Conservation (phyloP, 1,284 basidiomycete species). For the Cutaneotrichosporon sp. region DNA sequence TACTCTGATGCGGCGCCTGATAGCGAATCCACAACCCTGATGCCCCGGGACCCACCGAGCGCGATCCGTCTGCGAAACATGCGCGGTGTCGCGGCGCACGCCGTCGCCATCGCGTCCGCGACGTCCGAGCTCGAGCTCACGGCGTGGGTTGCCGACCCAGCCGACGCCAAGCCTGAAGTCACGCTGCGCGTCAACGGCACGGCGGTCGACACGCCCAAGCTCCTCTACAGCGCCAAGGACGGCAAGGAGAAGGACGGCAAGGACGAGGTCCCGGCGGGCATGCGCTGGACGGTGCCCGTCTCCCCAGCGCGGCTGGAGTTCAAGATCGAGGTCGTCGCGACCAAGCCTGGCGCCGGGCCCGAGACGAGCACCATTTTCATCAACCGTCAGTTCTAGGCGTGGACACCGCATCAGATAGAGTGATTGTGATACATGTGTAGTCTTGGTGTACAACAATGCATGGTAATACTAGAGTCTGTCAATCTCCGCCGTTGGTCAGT, state of each 20-base stretch:
- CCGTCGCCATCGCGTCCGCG: constrained; percentile 36
- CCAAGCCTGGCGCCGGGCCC: constrained; percentile 32
- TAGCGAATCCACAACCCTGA: neutral
- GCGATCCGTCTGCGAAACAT: constrained; percentile 44
- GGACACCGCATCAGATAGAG: neutral
- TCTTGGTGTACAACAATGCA: neutral
- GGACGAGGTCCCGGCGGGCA: constrained; percentile 29
- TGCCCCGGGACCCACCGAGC: neutral
- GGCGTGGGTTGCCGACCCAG: constrained; percentile 31
- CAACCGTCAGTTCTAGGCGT: constrained; percentile 34
- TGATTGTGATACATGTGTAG: neutral
- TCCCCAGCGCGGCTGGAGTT: constrained; percentile 34
- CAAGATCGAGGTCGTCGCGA: constrained; percentile 44
- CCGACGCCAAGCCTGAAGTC: constrained; percentile 31
- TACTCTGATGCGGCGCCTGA: constrained; percentile 6
- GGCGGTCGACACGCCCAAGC: constrained; percentile 12
- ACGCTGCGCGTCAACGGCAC: constrained; percentile 40
- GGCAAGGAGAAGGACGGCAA: constrained; percentile 25
- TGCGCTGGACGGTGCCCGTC: constrained; percentile 42
- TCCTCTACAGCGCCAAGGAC: constrained; percentile 6
- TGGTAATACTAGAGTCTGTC: neutral
- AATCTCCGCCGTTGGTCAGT: no score
- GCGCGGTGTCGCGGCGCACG: constrained; percentile 46
- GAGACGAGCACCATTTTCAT: constrained; percentile 45
- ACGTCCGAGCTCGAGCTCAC: constrained; percentile 46